phyloP scores from a whole-genome alignment of 2,329 filamentous ascomycete species.

The Scedosporium apiospermum region DNA sequence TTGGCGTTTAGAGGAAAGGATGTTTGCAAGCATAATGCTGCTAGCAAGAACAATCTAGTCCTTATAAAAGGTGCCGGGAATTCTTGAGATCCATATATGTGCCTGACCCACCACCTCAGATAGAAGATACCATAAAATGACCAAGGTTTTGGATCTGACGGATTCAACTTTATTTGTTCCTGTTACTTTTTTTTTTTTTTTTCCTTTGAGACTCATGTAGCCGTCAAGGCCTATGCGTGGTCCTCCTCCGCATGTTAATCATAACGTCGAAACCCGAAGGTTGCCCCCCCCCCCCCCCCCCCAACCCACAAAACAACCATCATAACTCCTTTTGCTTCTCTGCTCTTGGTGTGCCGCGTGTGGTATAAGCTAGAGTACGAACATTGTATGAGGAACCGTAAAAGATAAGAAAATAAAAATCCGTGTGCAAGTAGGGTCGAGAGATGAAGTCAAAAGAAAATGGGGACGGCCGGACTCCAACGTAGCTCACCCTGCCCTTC shows the following conservation, averaged over 20 bases:
- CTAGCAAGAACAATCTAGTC: slow-evolving; percentile 6
- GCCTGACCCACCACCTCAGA: not conserved
- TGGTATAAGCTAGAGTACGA: no score
- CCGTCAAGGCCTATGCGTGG: not conserved
- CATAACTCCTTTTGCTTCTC: no score
- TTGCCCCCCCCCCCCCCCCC: no score
- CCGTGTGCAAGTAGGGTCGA: no score
- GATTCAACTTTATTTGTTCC: not conserved
- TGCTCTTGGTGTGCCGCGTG: no score
- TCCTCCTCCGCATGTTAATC: not conserved
- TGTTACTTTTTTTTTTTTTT: not conserved
- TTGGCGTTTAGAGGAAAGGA: slow-evolving; percentile 5
- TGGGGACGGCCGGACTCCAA: no score
- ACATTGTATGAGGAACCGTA: no score
- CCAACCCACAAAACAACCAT: no score
- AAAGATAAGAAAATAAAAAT: no score
- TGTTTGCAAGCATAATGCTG: slow-evolving; percentile 7
- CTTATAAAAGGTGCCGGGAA: not conserved
- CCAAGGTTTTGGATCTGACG: not conserved
- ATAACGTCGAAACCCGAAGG: not conserved
- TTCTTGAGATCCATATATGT: not conserved
- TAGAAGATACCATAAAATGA: not conserved
- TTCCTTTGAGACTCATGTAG: not conserved
- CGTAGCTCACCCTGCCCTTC: no score
- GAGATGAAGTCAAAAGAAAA: no score